A percentile compares a stretch with the other conserved stretches of the same genome.
Conservation (phyloP, 805 yeast genomes). For the Sugiyamaella boreocaroliniensis region DNA sequence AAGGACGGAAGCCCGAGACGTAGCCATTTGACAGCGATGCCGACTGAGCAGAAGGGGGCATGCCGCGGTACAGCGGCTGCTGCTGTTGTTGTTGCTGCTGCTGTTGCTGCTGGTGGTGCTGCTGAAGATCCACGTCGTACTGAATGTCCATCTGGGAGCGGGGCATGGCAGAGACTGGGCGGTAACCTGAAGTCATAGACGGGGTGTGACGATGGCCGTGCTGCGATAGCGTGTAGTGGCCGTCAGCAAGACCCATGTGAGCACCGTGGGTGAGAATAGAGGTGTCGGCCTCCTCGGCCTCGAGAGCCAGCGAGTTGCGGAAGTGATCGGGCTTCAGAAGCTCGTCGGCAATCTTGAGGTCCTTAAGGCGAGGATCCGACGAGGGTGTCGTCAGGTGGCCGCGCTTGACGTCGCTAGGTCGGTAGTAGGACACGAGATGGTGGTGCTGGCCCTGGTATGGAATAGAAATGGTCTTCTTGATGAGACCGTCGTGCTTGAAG, state of each 20-base stretch:
- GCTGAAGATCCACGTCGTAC: conserved; percentile 4
- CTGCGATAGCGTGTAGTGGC: not conserved
- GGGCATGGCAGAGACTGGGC: not conserved
- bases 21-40: conserved; percentile 2
- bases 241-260: not conserved
- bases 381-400: conserved; percentile 55
- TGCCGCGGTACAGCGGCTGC: not conserved
- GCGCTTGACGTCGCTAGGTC: conserved; percentile 62
- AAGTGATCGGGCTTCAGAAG: conserved; percentile 30
- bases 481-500: conserved; percentile 64
- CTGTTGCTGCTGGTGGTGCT: not conserved
- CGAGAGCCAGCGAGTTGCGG: conserved; percentile 27
- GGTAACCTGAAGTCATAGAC: not conserved
- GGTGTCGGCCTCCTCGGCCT: conserved; percentile 10
- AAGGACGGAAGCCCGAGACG: conserved; percentile 15
- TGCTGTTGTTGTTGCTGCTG: not conserved
- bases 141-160: not conserved
- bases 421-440: conserved; percentile 75
- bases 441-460: conserved; percentile 37
- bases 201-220: not conserved
- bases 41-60: not conserved
- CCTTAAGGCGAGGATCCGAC: conserved; percentile 43
- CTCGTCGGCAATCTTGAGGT: conserved; percentile 36
- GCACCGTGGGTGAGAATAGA: not conserved
- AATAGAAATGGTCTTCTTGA: conserved; percentile 75